phyloP scores from a whole-genome alignment of 768 basidiomycete genomes.

The Macrocybe gigantea region DNA sequence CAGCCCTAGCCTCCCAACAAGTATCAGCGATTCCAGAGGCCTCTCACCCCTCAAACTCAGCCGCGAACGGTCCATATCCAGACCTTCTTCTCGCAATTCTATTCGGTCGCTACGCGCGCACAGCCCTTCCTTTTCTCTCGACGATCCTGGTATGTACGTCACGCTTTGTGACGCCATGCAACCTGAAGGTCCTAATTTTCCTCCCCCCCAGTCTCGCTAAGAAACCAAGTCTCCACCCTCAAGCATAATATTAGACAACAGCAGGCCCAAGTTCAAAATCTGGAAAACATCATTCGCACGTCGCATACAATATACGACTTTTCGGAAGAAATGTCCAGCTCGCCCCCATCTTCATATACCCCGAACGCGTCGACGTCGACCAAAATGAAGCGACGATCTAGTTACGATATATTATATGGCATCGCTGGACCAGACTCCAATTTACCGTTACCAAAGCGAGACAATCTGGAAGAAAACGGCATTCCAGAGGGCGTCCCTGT shows the following conservation, averaged over 20 bases:
- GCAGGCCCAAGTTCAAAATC: conserved; percentile 67
- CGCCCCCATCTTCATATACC: conserved; percentile 26
- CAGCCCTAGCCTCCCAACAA: conserved; percentile 13
- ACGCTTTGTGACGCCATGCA: conserved; percentile 10
- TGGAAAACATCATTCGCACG: conserved; percentile 64
- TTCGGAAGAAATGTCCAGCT: conserved; percentile 26
- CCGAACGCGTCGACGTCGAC: conserved; percentile 25
- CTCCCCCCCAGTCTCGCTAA: conserved; percentile 52
- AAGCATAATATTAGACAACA: conserved; percentile 82
- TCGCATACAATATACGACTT: conserved; percentile 55
- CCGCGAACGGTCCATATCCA: conserved; percentile 31
- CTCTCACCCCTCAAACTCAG: conserved; percentile 25
- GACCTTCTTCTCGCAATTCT: conserved; percentile 39
- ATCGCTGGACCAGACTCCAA: conserved; percentile 74
- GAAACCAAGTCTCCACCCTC: conserved; percentile 75
- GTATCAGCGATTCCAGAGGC: background rate
- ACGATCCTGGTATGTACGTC: conserved; percentile 57
- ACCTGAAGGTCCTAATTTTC: too few relatives aligned
- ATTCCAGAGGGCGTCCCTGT: conserved; percentile 66
- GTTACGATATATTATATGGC: conserved; percentile 64
- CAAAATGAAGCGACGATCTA: conserved; percentile 57
- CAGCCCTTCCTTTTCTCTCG: conserved; percentile 51
- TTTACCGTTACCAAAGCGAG: conserved; percentile 63
- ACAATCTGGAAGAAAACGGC: conserved; percentile 41
- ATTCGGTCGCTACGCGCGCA: conserved; percentile 43